These are phyloP conservation scores for Pascua guehoae DNA, from an alignment of 1,284 basidiomycete species.

Conservation along the genomic window DNA sequence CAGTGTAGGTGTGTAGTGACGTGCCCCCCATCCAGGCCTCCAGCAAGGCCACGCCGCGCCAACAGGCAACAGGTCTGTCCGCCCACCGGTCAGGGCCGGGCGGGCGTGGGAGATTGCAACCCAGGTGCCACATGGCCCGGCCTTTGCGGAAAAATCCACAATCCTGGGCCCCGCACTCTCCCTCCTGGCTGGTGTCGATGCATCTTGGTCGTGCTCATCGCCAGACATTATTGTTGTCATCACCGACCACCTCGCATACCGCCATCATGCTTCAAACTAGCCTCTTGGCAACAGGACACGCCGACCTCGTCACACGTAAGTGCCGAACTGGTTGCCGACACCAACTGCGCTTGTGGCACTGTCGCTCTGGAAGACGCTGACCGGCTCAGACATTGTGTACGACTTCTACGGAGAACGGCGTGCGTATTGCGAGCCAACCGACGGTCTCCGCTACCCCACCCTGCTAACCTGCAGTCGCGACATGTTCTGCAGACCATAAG, in stretches of 20 bases:
- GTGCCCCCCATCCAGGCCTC: too few species aligned
- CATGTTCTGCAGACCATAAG: conserved; percentile 55
- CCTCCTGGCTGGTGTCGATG: background rate
- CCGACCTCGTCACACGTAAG: conserved; percentile 50
- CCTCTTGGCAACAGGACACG: conserved; percentile 45
- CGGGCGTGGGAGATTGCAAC: background rate
- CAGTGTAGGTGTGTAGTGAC: background rate
- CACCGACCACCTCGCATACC: background rate
- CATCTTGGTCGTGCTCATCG: background rate
- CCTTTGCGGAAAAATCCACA: conserved; percentile 3
- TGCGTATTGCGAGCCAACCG: conserved; percentile 21
- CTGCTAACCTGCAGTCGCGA: conserved; percentile 35
- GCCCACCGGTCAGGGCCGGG: too few species aligned
- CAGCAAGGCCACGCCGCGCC: background rate
- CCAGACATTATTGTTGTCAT: conserved; percentile 3
- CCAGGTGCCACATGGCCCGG: conserved; percentile 1
- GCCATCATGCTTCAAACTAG: conserved; percentile 47
- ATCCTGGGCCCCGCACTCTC: conserved; percentile 9
- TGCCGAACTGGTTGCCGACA: conserved; percentile 8
- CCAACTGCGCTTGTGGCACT: background rate
- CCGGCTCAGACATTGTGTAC: conserved; percentile 70
- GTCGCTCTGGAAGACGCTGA: too few species aligned
- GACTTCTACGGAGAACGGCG: conserved; percentile 79
- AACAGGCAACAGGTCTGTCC: too few species aligned
- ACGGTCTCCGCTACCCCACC: conserved; percentile 58